phyloP scores from a whole-genome alignment of 2,329 filamentous ascomycete species.

The Xylariales sp. region DNA sequence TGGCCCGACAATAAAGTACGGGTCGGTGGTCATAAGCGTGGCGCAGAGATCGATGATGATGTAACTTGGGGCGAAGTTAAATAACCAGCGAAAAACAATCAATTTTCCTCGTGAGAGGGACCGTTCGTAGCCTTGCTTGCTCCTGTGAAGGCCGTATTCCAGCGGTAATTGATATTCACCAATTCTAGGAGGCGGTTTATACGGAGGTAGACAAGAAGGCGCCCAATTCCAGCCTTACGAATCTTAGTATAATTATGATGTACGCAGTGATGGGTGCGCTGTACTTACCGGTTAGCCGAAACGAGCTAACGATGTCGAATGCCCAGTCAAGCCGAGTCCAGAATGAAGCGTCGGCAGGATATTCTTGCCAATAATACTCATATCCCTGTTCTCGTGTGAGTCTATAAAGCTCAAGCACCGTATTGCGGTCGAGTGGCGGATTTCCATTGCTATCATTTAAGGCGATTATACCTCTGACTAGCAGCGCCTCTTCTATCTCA shows the following conservation, averaged over 20 bases:
- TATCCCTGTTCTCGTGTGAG: constrained; percentile 48
- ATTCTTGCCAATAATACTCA: constrained; percentile 71
- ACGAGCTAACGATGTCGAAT: constrained; percentile 64
- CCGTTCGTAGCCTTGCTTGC: constrained; percentile 60
- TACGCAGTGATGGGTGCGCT: neutral
- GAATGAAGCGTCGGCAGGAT: constrained; percentile 63
- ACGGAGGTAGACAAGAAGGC: constrained; percentile 59
- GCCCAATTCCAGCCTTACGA: constrained; percentile 68
- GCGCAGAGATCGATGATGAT: constrained; percentile 77
- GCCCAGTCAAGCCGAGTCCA: constrained; percentile 65
- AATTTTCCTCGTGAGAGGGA: constrained; percentile 58
- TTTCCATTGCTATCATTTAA: constrained; percentile 26
- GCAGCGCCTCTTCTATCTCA: constrained; percentile 4
- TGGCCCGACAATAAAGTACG: constrained; percentile 75
- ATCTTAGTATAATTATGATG: constrained; percentile 14
- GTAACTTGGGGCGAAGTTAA: constrained; percentile 66
- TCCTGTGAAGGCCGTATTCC: constrained; percentile 55
- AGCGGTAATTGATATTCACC: constrained; percentile 54
- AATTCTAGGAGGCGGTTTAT: constrained; percentile 54
- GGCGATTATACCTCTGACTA: constrained; percentile 8
- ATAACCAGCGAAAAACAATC: constrained; percentile 57
- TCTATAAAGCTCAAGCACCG: constrained; percentile 26
- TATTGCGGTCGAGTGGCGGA: constrained; percentile 9
- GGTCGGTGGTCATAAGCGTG: constrained; percentile 77
- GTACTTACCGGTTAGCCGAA: constrained; percentile 64